A percentile compares a stretch with the other conserved stretches of the same genome.
Evolutionary conservation across 2,329 filamentous ascomycete genomes (phyloP).

Genomic region (Diaporthe eres): DNA sequence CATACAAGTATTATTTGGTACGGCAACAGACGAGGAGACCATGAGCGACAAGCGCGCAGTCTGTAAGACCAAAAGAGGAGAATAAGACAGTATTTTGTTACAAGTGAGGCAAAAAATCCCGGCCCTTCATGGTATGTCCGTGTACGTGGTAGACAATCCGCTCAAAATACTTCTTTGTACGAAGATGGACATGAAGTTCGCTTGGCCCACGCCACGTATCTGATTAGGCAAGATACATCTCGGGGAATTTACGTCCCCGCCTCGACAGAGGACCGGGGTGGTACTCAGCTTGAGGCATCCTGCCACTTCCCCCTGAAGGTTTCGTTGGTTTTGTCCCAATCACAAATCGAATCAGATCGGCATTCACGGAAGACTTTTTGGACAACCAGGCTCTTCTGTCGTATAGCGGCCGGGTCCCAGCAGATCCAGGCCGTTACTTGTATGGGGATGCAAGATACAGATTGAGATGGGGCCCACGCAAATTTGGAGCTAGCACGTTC

Average conservation of each 20-base stretch:
- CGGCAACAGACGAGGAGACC: too few relatives aligned
- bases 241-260: conserved; percentile 12
- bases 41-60: too few relatives aligned
- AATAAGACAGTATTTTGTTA: background rate
- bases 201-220: background rate
- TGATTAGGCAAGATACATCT: conserved; percentile 3
- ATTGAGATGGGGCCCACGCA: conserved; percentile 16
- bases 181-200: background rate
- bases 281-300: background rate
- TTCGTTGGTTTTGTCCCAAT: background rate
- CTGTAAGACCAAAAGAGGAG: too few relatives aligned
- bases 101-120: background rate
- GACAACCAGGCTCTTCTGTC: background rate
- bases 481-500: background rate
- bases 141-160: background rate
- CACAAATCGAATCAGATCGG: background rate
- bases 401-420: background rate
- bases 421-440: background rate
- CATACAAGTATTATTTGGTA: too few relatives aligned
- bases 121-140: background rate
- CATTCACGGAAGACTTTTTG: background rate
- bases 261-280: too few relatives aligned
- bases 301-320: background rate
- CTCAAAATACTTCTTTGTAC: background rate
- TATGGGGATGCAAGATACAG: background rate